These are phyloP conservation scores for Favolaschia claudopus DNA, from an alignment of 768 basidiomycete species.

Conservation along the genomic window DNA sequence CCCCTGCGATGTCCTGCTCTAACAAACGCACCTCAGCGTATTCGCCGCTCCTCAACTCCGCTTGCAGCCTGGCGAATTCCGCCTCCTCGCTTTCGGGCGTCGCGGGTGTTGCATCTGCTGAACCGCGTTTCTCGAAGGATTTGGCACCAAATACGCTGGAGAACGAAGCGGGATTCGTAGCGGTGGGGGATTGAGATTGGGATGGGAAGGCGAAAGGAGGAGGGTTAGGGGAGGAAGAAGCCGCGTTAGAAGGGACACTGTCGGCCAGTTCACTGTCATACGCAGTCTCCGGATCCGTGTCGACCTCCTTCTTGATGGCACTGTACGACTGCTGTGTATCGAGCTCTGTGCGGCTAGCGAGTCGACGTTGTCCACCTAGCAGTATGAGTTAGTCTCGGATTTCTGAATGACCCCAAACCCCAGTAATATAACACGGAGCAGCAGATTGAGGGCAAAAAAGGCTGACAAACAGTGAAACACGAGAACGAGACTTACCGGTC, in stretches of 20 bases:
- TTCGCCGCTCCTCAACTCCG: not conserved
- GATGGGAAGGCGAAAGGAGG: too few species aligned
- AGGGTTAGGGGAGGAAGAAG: not conserved
- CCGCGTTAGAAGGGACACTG: not conserved
- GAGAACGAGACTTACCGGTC: conserved; percentile 47
- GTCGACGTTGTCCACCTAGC: conserved; percentile 38
- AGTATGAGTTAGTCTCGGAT: not conserved
- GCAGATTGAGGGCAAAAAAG: not conserved
- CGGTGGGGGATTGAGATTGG: too few species aligned
- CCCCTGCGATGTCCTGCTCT: not conserved
- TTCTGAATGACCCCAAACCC: too few species aligned
- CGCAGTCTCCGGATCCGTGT: conserved; percentile 3
- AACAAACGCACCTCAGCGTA: not conserved
- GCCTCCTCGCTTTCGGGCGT: not conserved
- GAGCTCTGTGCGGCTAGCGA: conserved; percentile 12
- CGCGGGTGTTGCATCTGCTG: not conserved
- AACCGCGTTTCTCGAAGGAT: too few species aligned
- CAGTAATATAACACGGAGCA: not conserved
- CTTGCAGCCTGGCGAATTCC: not conserved
- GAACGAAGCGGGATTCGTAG: too few species aligned
- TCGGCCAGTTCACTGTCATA: not conserved
- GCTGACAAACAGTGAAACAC: not conserved
- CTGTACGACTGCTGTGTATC: not conserved
- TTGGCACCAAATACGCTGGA: too few species aligned
- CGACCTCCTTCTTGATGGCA: not conserved